These are phyloP conservation scores for Tricholoma sp. DNA, from an alignment of 768 basidiomycete species.

Conservation along the genomic window DNA sequence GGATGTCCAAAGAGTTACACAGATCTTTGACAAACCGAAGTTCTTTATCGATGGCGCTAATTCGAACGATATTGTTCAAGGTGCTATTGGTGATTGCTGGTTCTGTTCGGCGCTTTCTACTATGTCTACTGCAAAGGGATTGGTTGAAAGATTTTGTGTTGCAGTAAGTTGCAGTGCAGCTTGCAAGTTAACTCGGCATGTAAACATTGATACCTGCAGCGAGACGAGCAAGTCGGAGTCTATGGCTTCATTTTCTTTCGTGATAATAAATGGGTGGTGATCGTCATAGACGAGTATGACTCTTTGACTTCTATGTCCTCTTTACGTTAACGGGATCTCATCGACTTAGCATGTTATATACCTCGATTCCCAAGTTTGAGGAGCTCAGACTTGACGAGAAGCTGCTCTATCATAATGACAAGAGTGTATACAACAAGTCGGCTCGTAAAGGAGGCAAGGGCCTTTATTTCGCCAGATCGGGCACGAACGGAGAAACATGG, in stretches of 20 bases:
- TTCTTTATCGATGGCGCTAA: conserved; percentile 43
- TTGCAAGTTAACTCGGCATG: background rate
- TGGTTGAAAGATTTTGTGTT: conserved; percentile 51
- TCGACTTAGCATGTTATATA: conserved; percentile 38
- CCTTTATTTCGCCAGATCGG: conserved; percentile 46
- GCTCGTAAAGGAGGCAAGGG: conserved; percentile 43
- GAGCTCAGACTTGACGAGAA: conserved; percentile 35
- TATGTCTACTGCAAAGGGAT: conserved; percentile 35
- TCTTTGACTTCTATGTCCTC: too few species aligned
- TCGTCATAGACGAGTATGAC: conserved; percentile 55
- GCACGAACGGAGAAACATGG: conserved; percentile 49
- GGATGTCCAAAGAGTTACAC: conserved; percentile 41
- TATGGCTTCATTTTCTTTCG: conserved; percentile 56
- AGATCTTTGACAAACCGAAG: conserved; percentile 46
- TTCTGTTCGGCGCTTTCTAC: conserved; percentile 49
- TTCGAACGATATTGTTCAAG: conserved; percentile 44
- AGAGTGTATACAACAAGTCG: conserved; percentile 37
- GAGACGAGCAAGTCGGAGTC: conserved; percentile 46
- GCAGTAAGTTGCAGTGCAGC: conserved; percentile 24
- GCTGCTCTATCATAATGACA: conserved; percentile 45
- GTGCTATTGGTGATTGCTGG: conserved; percentile 49
- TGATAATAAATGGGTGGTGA: conserved; percentile 44
- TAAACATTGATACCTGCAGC: conserved; percentile 19
- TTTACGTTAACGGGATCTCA: background rate
- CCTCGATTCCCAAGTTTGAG: conserved; percentile 46